Conservation (phyloP, 768 basidiomycete species). For the Termitomyces titanicus region DNA sequence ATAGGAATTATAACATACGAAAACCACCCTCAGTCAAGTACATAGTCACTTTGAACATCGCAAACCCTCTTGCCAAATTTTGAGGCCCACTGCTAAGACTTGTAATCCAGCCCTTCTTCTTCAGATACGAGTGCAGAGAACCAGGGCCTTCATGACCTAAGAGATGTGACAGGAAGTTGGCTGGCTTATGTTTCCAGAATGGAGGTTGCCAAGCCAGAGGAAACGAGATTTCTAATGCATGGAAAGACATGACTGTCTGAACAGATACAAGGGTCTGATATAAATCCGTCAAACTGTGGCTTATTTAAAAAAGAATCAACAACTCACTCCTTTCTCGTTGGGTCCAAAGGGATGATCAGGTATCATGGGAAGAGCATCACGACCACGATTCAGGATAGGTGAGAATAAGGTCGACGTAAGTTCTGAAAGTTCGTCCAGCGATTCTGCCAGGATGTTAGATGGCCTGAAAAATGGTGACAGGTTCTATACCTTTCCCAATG, state of each 20-base stretch:
- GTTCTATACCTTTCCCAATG: conserved; percentile 64
- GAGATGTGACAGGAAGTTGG: conserved; percentile 72
- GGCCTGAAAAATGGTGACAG: neutral
- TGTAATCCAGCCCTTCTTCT: conserved; percentile 84
- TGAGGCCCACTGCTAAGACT: conserved; percentile 68
- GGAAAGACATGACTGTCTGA: conserved; percentile 88
- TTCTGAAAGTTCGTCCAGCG: conserved; percentile 66
- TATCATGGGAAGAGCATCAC: conserved; percentile 58
- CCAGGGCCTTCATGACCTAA: conserved; percentile 92
- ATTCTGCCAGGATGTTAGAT: conserved; percentile 42
- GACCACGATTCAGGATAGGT: conserved; percentile 61
- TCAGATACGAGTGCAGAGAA: conserved; percentile 87
- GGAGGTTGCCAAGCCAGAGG: conserved; percentile 70
- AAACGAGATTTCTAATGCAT: conserved; percentile 80
- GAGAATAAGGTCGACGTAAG: conserved; percentile 68
- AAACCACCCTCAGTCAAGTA: conserved; percentile 85
- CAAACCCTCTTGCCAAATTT: conserved; percentile 76
- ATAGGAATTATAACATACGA: conserved; percentile 43
- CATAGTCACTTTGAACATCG: conserved; percentile 82
- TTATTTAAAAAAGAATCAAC: neutral
- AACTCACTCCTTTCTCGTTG: conserved; percentile 65
- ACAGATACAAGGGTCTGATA: conserved; percentile 72
- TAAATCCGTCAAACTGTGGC: conserved; percentile 7
- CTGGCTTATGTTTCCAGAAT: conserved; percentile 77
- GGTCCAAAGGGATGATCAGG: conserved; percentile 74